phyloP scores from a whole-genome alignment of 768 basidiomycete genomes.

The Mycena latifolia region DNA sequence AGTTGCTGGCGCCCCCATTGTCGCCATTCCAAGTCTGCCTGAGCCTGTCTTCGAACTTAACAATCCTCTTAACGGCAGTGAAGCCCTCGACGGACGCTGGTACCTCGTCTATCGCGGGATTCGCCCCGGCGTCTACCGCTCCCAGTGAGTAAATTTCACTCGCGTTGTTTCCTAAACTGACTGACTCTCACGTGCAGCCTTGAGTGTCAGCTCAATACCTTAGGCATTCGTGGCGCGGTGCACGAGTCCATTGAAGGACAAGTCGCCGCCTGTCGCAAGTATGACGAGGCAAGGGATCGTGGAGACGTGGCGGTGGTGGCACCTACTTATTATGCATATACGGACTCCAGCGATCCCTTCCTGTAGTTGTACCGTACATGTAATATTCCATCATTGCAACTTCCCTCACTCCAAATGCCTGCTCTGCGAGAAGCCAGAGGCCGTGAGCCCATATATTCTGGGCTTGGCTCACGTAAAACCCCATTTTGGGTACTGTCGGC shows the following conservation, averaged over 20 bases:
- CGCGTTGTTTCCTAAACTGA: not conserved
- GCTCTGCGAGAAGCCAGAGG: too few species aligned
- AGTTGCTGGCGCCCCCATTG: not conserved
- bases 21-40: not conserved
- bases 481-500: too few species aligned
- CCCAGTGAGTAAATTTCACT: not conserved
- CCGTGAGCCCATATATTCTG: too few species aligned
- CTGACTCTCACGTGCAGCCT: not conserved
- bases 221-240: not conserved
- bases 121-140: not conserved
- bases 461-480: too few species aligned
- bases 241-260: not conserved
- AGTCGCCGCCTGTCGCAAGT: not conserved
- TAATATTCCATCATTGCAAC: too few species aligned
- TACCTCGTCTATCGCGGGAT: not conserved
- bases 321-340: not conserved
- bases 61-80: constrained; percentile 1
- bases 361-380: not conserved
- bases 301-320: not conserved
- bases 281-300: not conserved
- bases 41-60: not conserved
- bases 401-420: too few species aligned
- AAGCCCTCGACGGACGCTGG: not conserved
- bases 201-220: not conserved
- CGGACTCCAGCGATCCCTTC: not conserved